A percentile compares a stretch with the other conserved stretches of the same genome.
Conservation (phyloP, 768 basidiomycete genomes). For the Termitomyces sp. region DNA sequence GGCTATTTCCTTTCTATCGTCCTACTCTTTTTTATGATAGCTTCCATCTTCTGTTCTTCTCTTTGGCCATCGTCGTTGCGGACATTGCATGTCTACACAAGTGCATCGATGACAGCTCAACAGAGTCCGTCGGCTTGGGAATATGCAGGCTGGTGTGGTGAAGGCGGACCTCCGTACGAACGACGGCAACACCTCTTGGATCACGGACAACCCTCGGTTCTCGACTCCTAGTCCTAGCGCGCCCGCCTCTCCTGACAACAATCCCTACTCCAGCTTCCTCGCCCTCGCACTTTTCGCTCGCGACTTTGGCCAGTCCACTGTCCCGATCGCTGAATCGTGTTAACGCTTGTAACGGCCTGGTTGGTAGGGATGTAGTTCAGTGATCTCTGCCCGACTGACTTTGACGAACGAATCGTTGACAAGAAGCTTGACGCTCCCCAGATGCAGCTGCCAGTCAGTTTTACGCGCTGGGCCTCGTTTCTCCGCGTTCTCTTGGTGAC, state of each 20-base stretch:
- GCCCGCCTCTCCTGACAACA: constrained; percentile 4
- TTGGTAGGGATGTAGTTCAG: constrained; percentile 3
- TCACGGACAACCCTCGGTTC: constrained; percentile 13
- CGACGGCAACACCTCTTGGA: constrained; percentile 16
- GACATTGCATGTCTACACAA: constrained; percentile 30
- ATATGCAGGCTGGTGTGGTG: constrained; percentile 21
- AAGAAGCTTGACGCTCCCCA: constrained; percentile 27
- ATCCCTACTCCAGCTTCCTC: constrained; percentile 13
- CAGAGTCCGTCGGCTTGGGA: constrained; percentile 18
- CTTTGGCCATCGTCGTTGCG: constrained; percentile 17
- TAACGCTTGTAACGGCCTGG: constrained; percentile 6
- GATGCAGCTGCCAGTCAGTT: constrained; percentile 17
- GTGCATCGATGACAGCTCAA: constrained; percentile 15
- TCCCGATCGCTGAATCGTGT: constrained; percentile 16
- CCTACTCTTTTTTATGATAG: constrained; percentile 20
- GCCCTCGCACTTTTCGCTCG: constrained; percentile 16
- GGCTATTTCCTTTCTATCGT: constrained; percentile 4
- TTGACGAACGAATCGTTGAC: constrained; percentile 12
- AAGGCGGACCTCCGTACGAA: constrained; percentile 21
- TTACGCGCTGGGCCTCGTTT: constrained; percentile 6
- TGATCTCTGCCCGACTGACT: constrained; percentile 10
- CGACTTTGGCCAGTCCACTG: constrained; percentile 32
- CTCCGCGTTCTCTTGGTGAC: constrained; percentile 11
- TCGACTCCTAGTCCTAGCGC: constrained; percentile 11
- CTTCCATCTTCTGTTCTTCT: constrained; percentile 7